Evolutionary conservation across 768 basidiomycete species (phyloP), one percentile per base, ranked within the genome.

Genomic region (Termitomyces heimii): DNA sequence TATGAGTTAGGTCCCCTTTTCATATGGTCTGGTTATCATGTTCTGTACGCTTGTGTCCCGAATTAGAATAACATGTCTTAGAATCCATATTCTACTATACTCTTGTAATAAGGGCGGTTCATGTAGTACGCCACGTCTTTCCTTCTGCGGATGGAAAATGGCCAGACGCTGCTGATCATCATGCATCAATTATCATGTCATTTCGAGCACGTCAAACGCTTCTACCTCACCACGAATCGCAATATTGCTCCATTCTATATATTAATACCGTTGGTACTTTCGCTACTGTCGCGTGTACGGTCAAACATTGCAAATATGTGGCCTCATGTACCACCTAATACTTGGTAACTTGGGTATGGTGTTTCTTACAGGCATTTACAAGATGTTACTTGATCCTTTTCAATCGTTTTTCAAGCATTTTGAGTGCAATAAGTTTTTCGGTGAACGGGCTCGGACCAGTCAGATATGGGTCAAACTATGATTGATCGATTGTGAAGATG

Each of bases 1-100:
- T 35, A 81, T 82, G 73, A 68, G 77, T 48, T 77, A 56, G 51
- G 31, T 18, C 37, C 9, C 26, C 22, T 22, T 51, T 34, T 31
- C 24, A n/a, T 24, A 28, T 39, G 49, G 37, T 26, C 16, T 2
- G 22, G 24, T 16, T 2, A 26, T 34, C 22, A 28, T 18, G 14
- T 34, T 31, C 1, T 9, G 10, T 14, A 20, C 22, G 9, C 18
- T 4, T 22, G 24, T 10, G 2, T 28, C 24, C 4, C 20, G 18
- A 9, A n/a, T 35, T 51, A 12, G 26, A 28, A 6, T 6, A 10
- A 13, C 39, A 39, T 51, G 10, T 18, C 18, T 24, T 28, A 18
- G 18, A 26, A 51, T 14, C n/a, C 16, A 2, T 26, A 37, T 32
- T n/a, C 2, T 26, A 37, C 10, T 5, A n/a, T 4, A 9, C 34